These are phyloP conservation scores for Citrus reticulata DNA, from an alignment of 345 rosid species.

Conservation along the genomic window DNA sequence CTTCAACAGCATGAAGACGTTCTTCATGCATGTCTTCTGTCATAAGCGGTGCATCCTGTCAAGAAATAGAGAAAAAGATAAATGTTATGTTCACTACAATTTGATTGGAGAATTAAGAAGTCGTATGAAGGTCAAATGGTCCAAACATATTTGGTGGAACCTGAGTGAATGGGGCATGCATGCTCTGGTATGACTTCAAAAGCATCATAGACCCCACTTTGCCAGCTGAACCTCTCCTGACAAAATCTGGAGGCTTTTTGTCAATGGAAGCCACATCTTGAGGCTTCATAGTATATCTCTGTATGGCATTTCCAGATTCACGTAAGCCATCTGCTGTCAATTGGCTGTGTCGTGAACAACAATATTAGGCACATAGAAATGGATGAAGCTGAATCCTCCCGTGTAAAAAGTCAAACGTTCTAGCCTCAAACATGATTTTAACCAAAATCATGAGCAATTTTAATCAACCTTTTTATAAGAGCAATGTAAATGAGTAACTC, in stretches of 20 bases:
- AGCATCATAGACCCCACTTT: constrained; percentile 80
- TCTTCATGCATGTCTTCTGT: constrained; percentile 99
- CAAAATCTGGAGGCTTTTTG: constrained; percentile 36
- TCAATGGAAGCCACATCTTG: constrained; percentile 28
- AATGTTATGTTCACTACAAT: background rate
- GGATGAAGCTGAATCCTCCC: background rate
- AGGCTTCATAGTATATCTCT: constrained; percentile 26
- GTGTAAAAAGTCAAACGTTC: background rate
- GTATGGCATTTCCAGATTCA: constrained; percentile 16
- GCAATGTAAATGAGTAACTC: background rate
- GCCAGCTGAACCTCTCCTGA: constrained; percentile 89
- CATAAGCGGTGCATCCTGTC: constrained; percentile 87
- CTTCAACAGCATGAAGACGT: constrained; percentile 85
- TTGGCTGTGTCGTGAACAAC: constrained; percentile 29
- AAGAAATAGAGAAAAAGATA: constrained; percentile 11
- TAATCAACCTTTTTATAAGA: no score
- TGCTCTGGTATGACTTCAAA: constrained; percentile 66
- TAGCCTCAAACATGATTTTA: background rate
- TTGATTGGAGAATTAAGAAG: background rate
- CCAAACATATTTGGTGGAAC: constrained; percentile 34
- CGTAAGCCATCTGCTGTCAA: constrained; percentile 21
- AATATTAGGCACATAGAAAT: constrained; percentile 4
- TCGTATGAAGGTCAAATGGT: background rate
- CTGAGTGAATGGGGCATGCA: constrained; percentile 98
- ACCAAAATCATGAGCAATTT: background rate